Conservation (phyloP, 208 protist species). For the Vickermania ingenoplastis region DNA sequence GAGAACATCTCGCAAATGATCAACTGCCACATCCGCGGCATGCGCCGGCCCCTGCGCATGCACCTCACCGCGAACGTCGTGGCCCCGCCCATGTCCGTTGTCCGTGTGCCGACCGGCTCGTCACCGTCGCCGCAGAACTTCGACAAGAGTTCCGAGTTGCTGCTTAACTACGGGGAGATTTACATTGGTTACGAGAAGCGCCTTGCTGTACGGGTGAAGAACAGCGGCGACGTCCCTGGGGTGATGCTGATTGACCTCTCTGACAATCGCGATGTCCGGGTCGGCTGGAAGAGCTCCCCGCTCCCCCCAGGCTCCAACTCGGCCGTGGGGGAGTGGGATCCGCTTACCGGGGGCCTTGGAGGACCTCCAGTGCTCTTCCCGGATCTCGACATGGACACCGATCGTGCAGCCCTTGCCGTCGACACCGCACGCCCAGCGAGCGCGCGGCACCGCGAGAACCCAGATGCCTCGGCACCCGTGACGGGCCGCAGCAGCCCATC, state of each 20-base stretch:
- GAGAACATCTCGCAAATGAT: constrained; percentile 26
- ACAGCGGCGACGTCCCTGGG: constrained; percentile 72
- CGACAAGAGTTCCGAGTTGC: too few species aligned
- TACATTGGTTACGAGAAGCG: constrained; percentile 56
- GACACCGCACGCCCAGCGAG: background rate
- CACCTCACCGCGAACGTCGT: constrained; percentile 60
- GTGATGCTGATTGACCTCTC: constrained; percentile 73
- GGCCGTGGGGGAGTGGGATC: constrained; percentile 8
- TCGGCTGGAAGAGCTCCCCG: background rate
- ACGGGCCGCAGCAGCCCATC: background rate
- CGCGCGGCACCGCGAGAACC: background rate
- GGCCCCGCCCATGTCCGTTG: constrained; percentile 30
- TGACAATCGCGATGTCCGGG: constrained; percentile 19
- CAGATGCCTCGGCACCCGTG: background rate
- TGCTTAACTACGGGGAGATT: constrained; percentile 82
- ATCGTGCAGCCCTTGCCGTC: background rate
- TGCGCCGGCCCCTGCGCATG: constrained; percentile 52
- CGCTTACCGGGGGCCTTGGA: background rate
- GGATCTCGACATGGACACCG: background rate
- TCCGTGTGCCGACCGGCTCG: constrained; percentile 13
- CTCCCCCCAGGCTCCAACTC: constrained; percentile 2
- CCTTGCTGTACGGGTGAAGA: constrained; percentile 53
- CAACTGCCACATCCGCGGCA: constrained; percentile 69
- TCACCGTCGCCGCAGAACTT: constrained; percentile 28
- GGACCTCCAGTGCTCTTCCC: background rate